Evolutionary conservation across 23 red algal species (phyloP), one percentile per base, ranked within the genome.

Genomic region (Agarophyton chilense): DNA sequence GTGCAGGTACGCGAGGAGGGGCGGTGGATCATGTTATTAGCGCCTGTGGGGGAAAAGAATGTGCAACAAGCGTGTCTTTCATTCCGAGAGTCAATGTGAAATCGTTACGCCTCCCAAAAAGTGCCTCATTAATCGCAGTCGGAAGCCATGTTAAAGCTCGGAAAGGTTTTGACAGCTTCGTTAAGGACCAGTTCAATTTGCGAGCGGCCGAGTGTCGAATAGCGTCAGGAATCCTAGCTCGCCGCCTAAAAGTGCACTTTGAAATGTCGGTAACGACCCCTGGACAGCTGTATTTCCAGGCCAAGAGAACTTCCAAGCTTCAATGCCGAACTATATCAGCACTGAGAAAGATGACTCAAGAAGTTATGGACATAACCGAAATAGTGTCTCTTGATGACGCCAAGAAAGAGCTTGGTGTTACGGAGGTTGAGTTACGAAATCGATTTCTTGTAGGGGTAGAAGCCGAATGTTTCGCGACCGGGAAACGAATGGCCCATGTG

Each of bases 171-270:
- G 76, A 91, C 72, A 73, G 1, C 16, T 17, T 18, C 25, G 60
- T 81, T 16, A 78, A 49, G 52, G 39, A 51, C 12, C 12, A 81
- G 26, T 91, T 91, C 40, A 91, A 91, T 52, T 51, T 81, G 87
- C 47, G 87, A 47, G 87, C 76, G 17, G 61, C 76, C 40, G 87
- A 91, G 31, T 91, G 87, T 73, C 87, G 87, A 68, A 70, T 91
- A 54, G 87, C 62, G 7, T 73, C 87, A 49, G 87, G 74, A 81
- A 70, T 91, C 34, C 44, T 81, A 25, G 87, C 87, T 46, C 52
- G 74, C 19, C 72, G 87, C 4, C 52, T 91, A 50, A 39, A 70
- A 47, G 73, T 91, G 34, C 74, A 54, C 65, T 67, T 81, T 12
- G 56, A 49, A 35, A 81, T 43, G 33, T 81, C 87, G 16, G 76